Evolutionary conservation across 164 flowering plant genomes (phyloP), one percentile per base, ranked within the genome.

Genomic region (Liriodendron chinense): DNA sequence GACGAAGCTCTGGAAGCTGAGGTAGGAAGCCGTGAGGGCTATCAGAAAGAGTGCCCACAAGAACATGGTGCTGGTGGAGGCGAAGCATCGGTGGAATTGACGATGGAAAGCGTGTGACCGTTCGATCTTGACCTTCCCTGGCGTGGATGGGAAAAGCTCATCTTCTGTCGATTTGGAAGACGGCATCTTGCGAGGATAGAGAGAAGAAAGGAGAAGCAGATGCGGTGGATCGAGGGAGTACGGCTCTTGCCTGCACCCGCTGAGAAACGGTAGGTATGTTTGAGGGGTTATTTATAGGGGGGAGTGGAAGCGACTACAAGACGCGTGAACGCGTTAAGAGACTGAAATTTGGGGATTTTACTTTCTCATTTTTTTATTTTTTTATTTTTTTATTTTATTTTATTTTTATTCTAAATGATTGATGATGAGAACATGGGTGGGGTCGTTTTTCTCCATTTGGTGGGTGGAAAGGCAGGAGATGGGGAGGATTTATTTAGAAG

Each of bases 81-180:
- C 75, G 61, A 77, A 77, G 72, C 79, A 77, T 1, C 62, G 76
- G 77, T 59, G 75, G 65, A 69, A 72, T 75, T 63, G 76, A 9
- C 81, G 82, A 70, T 79, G 74, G 71, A 74, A 28, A 64, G 80
- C 73, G 59, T 73, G 74, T 9, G 78, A 68, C 28, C 80, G 75
- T 20, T 84, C 86, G 74, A 80, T 66, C 77, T 86, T 86, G 74
- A 80, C 82, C 76, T 84, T 86, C 1, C 85, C 86, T 22, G 84
- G 83, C n/a, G 86, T 84, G 21, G 85, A 84, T 2, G 88, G 81
- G 43, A 79, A 74, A 69, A 76, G 64, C 56, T 84, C 85, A 2
- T 79, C 75, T 49, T 81, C 59, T 16, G 9, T 53, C 16, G 59
- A 53, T 53, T 53, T 53, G 2, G 80, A 73, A 18, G 71, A 76